Evolutionary conservation across 352 stramenopile species (phyloP).

Genomic region (Pythium phragmiticola): DNA sequence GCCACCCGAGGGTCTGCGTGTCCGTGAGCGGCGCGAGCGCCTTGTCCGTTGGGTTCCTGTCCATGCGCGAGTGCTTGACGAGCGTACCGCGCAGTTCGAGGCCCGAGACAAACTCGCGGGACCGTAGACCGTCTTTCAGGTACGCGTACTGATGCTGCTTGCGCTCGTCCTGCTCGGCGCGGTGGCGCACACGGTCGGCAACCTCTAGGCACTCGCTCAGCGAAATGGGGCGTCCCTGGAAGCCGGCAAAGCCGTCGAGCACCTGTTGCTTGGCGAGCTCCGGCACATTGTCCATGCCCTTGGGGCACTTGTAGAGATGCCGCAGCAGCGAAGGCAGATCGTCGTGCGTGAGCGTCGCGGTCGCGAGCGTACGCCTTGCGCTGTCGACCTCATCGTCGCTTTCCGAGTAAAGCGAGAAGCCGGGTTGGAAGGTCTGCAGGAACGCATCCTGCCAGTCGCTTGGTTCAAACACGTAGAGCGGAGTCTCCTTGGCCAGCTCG

Average conservation of each 20-base stretch:
- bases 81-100: conserved; percentile 48
- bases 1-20: conserved; percentile 53
- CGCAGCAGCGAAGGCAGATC: conserved; percentile 44
- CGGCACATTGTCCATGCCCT: conserved; percentile 53
- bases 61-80: conserved; percentile 60
- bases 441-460: conserved; percentile 61
- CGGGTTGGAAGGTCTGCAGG: conserved; percentile 46
- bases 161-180: conserved; percentile 34
- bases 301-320: conserved; percentile 62
- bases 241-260: conserved; percentile 22
- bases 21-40: conserved; percentile 47
- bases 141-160: conserved; percentile 36
- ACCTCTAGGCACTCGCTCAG: conserved; percentile 34
- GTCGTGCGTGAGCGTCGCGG: conserved; percentile 35
- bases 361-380: conserved; percentile 29
- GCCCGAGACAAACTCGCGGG: conserved; percentile 61
- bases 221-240: conserved; percentile 11
- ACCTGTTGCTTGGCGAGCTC: conserved; percentile 26
- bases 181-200: conserved; percentile 34
- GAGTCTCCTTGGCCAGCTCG: conserved; percentile 51
- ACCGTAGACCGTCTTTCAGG: conserved; percentile 24
- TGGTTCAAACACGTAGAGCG: conserved; percentile 52
- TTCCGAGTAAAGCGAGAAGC: conserved; percentile 58
- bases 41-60: conserved; percentile 47
- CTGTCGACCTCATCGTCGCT: conserved; percentile 47